phyloP scores from a whole-genome alignment of 176 grass and related monocot species.

The Urochloa ruziziensis region DNA sequence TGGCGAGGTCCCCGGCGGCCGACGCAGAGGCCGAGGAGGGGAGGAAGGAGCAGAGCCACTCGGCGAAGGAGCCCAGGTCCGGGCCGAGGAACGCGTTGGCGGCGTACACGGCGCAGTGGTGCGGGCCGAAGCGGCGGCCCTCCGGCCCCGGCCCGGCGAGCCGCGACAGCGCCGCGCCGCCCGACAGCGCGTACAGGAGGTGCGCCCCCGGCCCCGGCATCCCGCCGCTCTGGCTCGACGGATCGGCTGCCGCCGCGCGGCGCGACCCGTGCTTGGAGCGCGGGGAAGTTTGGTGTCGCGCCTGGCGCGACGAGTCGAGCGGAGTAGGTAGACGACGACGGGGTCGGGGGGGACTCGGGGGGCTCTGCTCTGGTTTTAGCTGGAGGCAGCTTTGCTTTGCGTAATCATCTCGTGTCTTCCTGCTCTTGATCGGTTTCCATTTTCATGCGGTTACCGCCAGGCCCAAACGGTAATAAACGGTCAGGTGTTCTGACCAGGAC shows the following conservation, averaged over 20 bases:
- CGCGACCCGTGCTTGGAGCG: too few species aligned
- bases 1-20: constrained; percentile 44
- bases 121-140: constrained; percentile 66
- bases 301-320: background rate
- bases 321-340: background rate
- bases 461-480: constrained; percentile 21
- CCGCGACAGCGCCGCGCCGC: constrained; percentile 55
- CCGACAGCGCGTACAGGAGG: constrained; percentile 81
- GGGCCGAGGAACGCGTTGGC: constrained; percentile 90
- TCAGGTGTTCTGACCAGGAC: constrained; percentile 19
- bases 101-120: constrained; percentile 85
- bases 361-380: background rate
- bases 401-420: background rate
- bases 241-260: background rate
- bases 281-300: background rate
- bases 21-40: background rate
- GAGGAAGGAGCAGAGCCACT: constrained; percentile 74
- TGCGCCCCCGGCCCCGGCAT: constrained; percentile 91
- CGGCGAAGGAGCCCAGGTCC: constrained; percentile 84
- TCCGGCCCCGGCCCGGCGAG: constrained; percentile 33
- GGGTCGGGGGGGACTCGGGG: background rate
- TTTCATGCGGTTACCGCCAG: too few species aligned
- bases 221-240: background rate
- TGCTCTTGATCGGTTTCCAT: background rate
- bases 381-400: background rate